Conservation (phyloP, 2,329 filamentous ascomycete genomes). For the Sporothrix inflata region DNA sequence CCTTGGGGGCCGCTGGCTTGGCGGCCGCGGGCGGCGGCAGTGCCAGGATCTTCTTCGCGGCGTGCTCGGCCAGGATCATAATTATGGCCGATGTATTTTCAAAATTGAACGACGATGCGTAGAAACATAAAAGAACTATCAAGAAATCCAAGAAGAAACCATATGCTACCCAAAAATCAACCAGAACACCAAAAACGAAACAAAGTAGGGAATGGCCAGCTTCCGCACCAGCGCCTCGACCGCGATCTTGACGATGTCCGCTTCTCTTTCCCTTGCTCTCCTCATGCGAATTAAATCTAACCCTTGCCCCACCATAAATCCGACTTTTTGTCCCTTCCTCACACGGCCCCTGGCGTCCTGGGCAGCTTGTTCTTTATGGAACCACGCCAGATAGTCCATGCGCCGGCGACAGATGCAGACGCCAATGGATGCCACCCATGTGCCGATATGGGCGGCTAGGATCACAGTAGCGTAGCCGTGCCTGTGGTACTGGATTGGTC, state of each 20-base stretch:
- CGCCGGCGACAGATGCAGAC: neutral
- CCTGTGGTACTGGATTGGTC: neutral
- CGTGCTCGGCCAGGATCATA: constrained; percentile 61
- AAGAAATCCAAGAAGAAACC: too few relatives aligned
- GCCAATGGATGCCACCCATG: neutral
- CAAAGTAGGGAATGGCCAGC: neutral
- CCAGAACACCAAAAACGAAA: neutral
- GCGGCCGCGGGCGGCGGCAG: too few relatives aligned
- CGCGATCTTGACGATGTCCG: neutral
- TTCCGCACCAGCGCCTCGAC: neutral
- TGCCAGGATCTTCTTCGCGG: constrained; percentile 54
- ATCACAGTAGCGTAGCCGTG: neutral
- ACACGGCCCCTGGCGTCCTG: neutral
- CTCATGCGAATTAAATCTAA: neutral
- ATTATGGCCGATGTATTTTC: constrained; percentile 61
- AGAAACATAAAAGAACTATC: too few relatives aligned
- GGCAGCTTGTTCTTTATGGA: neutral
- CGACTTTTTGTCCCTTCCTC: neutral
- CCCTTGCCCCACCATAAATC: too few relatives aligned
- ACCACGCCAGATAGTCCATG: neutral
- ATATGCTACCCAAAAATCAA: neutral
- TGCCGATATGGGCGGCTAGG: neutral
- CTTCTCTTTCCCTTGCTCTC: neutral
- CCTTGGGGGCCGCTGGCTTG: too few relatives aligned
- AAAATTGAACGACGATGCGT: too few relatives aligned